Base-by-base conservation (phyloP, 495 filamentous ascomycete genomes). In the Aspergillus leporis region DNA sequence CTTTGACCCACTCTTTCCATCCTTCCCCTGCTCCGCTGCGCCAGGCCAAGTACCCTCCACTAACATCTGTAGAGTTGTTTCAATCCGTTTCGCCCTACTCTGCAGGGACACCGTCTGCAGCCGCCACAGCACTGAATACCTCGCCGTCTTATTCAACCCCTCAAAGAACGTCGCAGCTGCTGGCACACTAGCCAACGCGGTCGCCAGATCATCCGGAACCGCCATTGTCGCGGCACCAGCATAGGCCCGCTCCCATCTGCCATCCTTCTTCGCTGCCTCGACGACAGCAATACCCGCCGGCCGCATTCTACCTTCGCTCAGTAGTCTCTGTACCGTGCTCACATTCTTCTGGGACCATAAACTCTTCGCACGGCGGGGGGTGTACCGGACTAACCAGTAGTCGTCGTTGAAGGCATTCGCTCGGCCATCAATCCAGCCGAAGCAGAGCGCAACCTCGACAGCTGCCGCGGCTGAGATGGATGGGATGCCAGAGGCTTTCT, bases 361-460 rank as follows among this genome's bases (percentile, higher is more conserved):
- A 61, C 80, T 83, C 53, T 76, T 78, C 47, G 73, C 58, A 16
- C 81, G 75, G 2, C 83, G 81, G 3, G 82, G 81, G 2, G 82
- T 84, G 70, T 83, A 85, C 2, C 77, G 73, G 55, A 80, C 79
- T 10, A 81, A 52, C 70, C 77, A 80, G 65, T 67, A 74, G 18
- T 69, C 49, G 6, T 69, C 63, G 57, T 81, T 71, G 55, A 73
- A 67, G 22, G 63, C 57, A 22, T 78, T 76, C 0, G 69, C 74
- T 50, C 82, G 82, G 4, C 82, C 83, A 64, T 86, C 83, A 52
- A 86, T 86, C 83, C 83, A 86, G 7, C 83, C 82, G 59, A 79
- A 80, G 61, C 83, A 86, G 3, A 86, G 68, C 7, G 82, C 81
- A 25, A 71, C 65, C 70, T 85, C 79, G 31, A 85, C 74, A 9